Evolutionary conservation across 2,329 filamentous ascomycete genomes (phyloP).

Genomic region (Xylaria sp.): DNA sequence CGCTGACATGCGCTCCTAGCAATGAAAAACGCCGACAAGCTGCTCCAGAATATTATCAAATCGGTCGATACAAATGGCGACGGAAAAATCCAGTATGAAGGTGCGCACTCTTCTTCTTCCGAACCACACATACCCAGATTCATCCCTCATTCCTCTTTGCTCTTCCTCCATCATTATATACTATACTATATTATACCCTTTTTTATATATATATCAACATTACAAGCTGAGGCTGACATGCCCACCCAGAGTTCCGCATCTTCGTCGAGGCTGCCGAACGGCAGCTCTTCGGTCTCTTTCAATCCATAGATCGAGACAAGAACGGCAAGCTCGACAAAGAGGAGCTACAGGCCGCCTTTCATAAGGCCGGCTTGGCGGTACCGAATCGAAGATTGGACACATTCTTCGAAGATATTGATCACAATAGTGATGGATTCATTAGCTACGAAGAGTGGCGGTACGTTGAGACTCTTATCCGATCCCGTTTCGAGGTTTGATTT

Average conservation of each 20-base stretch:
- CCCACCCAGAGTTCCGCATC: slow-evolving; percentile 69
- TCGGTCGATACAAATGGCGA: slow-evolving; percentile 83
- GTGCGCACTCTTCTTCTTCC: slow-evolving; percentile 38
- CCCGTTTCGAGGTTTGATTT: not conserved
- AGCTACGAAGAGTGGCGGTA: slow-evolving; percentile 97
- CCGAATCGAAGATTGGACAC: slow-evolving; percentile 70
- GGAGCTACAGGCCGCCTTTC: slow-evolving; percentile 77
- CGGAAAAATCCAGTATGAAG: slow-evolving; percentile 84
- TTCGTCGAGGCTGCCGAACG: slow-evolving; percentile 86
- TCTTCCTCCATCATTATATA: too few species aligned
- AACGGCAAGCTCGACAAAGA: slow-evolving; percentile 81
- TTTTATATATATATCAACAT: too few species aligned
- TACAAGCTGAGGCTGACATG: slow-evolving; percentile 9
- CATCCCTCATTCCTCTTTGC: too few species aligned
- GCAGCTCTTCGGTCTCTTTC: slow-evolving; percentile 76
- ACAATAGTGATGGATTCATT: slow-evolving; percentile 81
- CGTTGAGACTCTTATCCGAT: slow-evolving; percentile 33
- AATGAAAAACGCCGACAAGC: slow-evolving; percentile 83
- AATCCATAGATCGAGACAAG: slow-evolving; percentile 76
- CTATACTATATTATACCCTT: too few species aligned
- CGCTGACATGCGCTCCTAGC: slow-evolving; percentile 35
- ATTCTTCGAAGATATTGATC: slow-evolving; percentile 88
- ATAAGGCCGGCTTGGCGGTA: slow-evolving; percentile 70
- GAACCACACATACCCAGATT: not conserved
- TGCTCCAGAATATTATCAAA: slow-evolving; percentile 74